A percentile compares a stretch with the other conserved stretches of the same genome.
Evolutionary conservation across 495 filamentous ascomycete genomes (phyloP).

Genomic region (Trichoderma gamsii): DNA sequence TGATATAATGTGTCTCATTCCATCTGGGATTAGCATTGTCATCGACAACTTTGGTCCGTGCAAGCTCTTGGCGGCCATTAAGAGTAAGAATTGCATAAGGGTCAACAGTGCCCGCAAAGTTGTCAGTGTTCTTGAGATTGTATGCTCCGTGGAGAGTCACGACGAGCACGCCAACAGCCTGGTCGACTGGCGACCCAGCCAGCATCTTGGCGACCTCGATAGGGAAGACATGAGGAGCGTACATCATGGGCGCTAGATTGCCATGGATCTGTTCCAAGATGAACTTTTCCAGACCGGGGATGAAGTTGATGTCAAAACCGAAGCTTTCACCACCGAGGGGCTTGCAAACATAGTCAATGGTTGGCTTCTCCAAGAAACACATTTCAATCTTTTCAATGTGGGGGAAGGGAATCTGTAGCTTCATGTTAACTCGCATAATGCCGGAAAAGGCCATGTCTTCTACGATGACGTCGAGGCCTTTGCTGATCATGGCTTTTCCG

Average conservation of each 20-base stretch:
- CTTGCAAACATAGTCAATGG: conserved; percentile 95
- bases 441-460: conserved; percentile 95
- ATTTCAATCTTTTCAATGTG: conserved; percentile 91
- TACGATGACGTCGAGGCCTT: conserved; percentile 94
- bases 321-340: conserved; percentile 91
- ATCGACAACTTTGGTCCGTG: conserved; percentile 79
- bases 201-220: conserved; percentile 99
- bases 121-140: conserved; percentile 90
- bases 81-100: conserved; percentile 86
- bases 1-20: conserved; percentile 94
- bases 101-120: conserved; percentile 87
- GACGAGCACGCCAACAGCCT: conserved; percentile 89
- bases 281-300: conserved; percentile 86
- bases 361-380: conserved; percentile 67
- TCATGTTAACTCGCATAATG: conserved; percentile 93
- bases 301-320: conserved; percentile 98
- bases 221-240: conserved; percentile 93
- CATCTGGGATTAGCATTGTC: conserved; percentile 83
- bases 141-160: conserved; percentile 86
- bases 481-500: conserved; percentile 90
- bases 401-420: conserved; percentile 91
- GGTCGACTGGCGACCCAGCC: conserved; percentile 87
- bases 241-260: conserved; percentile 93
- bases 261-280: conserved; percentile 94
- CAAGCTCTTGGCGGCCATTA: conserved; percentile 72